Percentiles rank a stretch among this genome's conserved stretches.
phyloP scores from a whole-genome alignment of 108 stramenopile species.

The Fistulifera solaris region DNA sequence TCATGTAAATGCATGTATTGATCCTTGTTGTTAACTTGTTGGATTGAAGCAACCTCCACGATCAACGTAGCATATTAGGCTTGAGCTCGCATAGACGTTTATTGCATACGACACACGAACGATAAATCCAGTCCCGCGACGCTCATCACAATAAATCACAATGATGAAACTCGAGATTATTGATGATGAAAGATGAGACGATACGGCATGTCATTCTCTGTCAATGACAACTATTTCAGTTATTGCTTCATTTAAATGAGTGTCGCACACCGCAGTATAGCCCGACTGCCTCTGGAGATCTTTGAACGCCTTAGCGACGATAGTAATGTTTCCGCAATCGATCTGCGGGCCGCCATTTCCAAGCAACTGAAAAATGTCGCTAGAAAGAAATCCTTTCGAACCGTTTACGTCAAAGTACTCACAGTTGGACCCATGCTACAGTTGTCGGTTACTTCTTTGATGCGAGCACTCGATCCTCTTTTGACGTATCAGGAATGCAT shows the following conservation, averaged over 20 bases:
- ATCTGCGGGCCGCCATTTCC: conserved; percentile 13
- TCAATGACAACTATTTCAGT: no score
- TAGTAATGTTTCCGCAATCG: neutral
- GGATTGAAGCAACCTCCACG: no score
- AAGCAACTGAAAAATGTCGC: conserved; percentile 7
- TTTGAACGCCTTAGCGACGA: conserved; percentile 40
- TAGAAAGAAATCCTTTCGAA: conserved; percentile 3
- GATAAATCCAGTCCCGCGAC: no score
- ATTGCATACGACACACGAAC: no score
- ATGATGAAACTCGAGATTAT: no score
- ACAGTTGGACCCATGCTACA: conserved; percentile 54
- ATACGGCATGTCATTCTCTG: no score
- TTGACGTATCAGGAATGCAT: conserved; percentile 60
- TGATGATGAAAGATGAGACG: no score
- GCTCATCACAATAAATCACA: no score
- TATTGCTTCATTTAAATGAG: conserved; percentile 30
- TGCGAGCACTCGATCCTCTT: conserved; percentile 59
- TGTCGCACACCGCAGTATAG: conserved; percentile 36
- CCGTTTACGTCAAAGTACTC: conserved; percentile 15
- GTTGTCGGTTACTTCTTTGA: conserved; percentile 25
- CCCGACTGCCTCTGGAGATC: conserved; percentile 47
- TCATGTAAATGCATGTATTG: no score
- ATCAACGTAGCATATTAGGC: no score
- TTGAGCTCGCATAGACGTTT: no score
- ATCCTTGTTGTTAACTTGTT: no score